phyloP scores from a whole-genome alignment of 2,329 filamentous ascomycete genomes.

The Rhinocladiella mackenziei region DNA sequence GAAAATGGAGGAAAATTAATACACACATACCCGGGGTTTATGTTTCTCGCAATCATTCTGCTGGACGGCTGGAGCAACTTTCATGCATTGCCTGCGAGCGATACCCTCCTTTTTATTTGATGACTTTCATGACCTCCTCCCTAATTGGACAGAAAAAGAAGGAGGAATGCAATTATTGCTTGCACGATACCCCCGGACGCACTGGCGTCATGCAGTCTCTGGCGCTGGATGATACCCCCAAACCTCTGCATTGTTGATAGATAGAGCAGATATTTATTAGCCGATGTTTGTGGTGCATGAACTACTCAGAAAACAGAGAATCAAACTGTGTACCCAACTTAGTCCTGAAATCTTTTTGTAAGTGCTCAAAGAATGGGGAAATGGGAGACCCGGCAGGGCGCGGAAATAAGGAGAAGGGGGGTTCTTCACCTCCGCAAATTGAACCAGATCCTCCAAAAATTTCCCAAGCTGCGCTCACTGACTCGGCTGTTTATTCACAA shows the following conservation, averaged over 20 bases:
- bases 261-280: too few species aligned
- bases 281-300: too few species aligned
- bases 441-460: too few species aligned
- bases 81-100: slow-evolving; percentile 9
- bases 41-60: slow-evolving; percentile 19
- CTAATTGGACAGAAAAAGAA: neutral
- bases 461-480: too few species aligned
- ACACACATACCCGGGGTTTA: slow-evolving; percentile 2
- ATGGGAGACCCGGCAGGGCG: too few species aligned
- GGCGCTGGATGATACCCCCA: slow-evolving; percentile 11
- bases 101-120: slow-evolving; percentile 4
- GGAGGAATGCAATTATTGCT: slow-evolving; percentile 3
- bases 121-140: slow-evolving; percentile 8
- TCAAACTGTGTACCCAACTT: too few species aligned
- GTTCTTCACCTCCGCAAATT: too few species aligned
- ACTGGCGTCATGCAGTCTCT: slow-evolving; percentile 7
- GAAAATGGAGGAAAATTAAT: slow-evolving; percentile 10
- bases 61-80: slow-evolving; percentile 8
- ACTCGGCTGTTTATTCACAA: neutral
- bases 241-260: slow-evolving; percentile 10
- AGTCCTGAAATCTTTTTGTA: too few species aligned
- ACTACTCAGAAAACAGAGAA: too few species aligned
- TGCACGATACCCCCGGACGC: slow-evolving; percentile 13
- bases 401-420: too few species aligned
- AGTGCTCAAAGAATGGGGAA: too few species aligned